Percentiles rank a stretch among this genome's conserved stretches.
phyloP scores from a whole-genome alignment of 192 early-diverging fungal species.

The Cladochytrium replicatum region DNA sequence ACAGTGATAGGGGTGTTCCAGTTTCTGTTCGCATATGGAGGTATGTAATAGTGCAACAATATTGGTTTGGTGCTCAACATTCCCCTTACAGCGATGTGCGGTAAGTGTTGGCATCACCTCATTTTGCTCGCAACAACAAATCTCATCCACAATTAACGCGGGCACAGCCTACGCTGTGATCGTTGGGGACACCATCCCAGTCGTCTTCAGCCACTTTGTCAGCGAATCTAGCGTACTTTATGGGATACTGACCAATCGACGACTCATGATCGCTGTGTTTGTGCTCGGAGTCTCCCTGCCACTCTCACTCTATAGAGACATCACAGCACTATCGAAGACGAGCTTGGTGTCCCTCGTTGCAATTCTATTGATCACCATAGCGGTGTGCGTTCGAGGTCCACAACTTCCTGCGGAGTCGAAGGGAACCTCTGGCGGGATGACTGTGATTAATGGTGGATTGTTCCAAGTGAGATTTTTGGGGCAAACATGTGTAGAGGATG shows the following conservation, averaged over 20 bases:
- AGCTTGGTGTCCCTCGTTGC: conserved; percentile 74
- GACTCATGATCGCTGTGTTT: conserved; percentile 65
- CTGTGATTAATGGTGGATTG: conserved; percentile 6
- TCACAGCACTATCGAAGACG: conserved; percentile 80
- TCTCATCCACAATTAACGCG: conserved; percentile 5
- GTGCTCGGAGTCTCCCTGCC: conserved; percentile 73
- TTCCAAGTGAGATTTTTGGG: too few relatives aligned
- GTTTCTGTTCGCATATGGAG: conserved; percentile 89
- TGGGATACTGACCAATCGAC: conserved; percentile 53
- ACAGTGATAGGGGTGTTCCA: conserved; percentile 75
- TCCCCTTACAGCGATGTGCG: conserved; percentile 12
- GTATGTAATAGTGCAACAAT: conserved; percentile 46
- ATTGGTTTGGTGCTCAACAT: too few relatives aligned
- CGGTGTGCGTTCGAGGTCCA: conserved; percentile 24
- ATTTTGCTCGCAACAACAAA: neutral
- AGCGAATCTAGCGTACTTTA: conserved; percentile 46
- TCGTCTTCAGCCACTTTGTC: conserved; percentile 65
- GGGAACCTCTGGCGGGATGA: conserved; percentile 12
- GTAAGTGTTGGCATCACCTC: conserved; percentile 3
- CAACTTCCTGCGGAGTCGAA: conserved; percentile 53
- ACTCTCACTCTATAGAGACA: conserved; percentile 76
- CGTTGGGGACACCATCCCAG: conserved; percentile 82
- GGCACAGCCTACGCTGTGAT: conserved; percentile 65
- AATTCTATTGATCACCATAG: conserved; percentile 60
- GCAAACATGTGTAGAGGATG: too few relatives aligned